Base-by-base conservation (phyloP, 352 stramenopile genomes). In the Globisporangium mamillatum region DNA sequence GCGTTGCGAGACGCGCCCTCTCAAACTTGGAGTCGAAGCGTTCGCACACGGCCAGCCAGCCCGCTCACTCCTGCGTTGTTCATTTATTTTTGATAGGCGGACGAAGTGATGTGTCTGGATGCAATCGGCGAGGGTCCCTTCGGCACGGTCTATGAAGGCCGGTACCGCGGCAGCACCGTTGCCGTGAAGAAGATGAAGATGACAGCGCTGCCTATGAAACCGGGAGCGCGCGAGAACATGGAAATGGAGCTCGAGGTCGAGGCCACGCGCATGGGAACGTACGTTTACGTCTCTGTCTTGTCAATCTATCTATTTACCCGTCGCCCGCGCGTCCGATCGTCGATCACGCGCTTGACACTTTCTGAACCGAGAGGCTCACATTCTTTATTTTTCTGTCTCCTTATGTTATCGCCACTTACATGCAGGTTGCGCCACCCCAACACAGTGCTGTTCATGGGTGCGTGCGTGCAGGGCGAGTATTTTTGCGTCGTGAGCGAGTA, bases 401-500 rank as follows among this genome's bases (percentile, higher is more conserved):
- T 46, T 48, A 20, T 44, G 1, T 7, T 18, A 14, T 46, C n/a
- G n/a, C 27, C 4, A 24, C 48, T 32, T 32, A 53, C 18, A 34
- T 54, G 38, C 63, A 92, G 85, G 55, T 86, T 99, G 71, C 82
- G 97, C n/a, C 97, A 99, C 80, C 97, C 97, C 3, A 99, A 99
- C 79, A 98, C 98, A 27, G 98, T 98, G 69, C 82, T 99, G 24
- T 99, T 99, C 76, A 99, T 99, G 93, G 97, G 97, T 50, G 97
- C 97, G 41, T 99, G 96, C 78, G 82, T 99, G 16, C 85, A 97
- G 66, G 91, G 96, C 63, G 94, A 97, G 52, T 97, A 98, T 74
- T 94, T 98, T 62, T 98, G 95, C 55, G 98, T 99, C 62, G 86
- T 99, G 27, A 99, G 85, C 67, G 97, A 99, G 77, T 94, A 98